Conservation (phyloP, 139 green algal species). For the Picochlorum costavermella region DNA sequence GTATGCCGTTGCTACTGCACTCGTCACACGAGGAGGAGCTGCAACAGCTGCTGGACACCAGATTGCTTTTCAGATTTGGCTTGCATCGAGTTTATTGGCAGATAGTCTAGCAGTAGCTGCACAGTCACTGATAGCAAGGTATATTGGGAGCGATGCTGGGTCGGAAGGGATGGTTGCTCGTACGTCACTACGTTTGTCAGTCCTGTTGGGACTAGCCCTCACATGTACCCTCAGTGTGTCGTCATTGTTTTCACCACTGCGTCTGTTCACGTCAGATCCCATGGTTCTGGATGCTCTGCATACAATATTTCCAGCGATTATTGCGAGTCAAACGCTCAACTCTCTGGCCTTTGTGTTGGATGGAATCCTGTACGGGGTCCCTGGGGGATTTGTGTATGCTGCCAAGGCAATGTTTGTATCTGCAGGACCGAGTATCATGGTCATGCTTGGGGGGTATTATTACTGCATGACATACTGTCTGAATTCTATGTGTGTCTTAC, state of each 20-base stretch:
- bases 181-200: constrained; percentile 16
- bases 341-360: constrained; percentile 52
- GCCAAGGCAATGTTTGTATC: constrained; percentile 36
- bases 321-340: constrained; percentile 43
- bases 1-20: constrained; percentile 49
- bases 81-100: constrained; percentile 56
- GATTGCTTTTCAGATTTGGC: constrained; percentile 67
- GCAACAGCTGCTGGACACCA: constrained; percentile 52
- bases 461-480: background rate
- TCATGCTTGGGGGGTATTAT: constrained; percentile 27
- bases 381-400: constrained; percentile 37
- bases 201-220: constrained; percentile 39
- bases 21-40: constrained; percentile 37
- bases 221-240: constrained; percentile 15
- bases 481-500: constrained; percentile 20
- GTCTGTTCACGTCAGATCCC: constrained; percentile 46
- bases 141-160: constrained; percentile 24
- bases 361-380: constrained; percentile 28
- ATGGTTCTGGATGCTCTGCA: constrained; percentile 34
- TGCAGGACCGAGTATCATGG: constrained; percentile 24
- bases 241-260: background rate
- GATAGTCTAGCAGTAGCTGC: constrained; percentile 71
- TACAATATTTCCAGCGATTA: constrained; percentile 31
- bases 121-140: constrained; percentile 59
- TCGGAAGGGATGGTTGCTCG: constrained; percentile 16